Conservation (phyloP, 2,329 filamentous ascomycete species). For the Penicillium sp. region DNA sequence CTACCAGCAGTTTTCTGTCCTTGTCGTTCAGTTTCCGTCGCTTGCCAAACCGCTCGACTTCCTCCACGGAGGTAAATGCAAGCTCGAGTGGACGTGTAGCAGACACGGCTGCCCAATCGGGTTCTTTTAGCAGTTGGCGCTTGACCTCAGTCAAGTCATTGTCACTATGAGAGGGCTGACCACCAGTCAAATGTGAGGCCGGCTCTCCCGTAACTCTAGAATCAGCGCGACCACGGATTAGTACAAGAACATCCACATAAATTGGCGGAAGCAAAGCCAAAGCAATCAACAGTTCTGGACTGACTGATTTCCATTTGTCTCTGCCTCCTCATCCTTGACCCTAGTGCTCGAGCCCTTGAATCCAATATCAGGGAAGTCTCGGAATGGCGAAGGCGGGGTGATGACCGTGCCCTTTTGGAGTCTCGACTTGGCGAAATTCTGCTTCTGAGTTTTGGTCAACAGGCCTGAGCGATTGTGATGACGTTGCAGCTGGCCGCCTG, state of each 20-base stretch:
- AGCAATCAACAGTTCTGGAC: slow-evolving; percentile 4
- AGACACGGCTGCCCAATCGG: slow-evolving; percentile 40
- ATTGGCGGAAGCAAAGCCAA: neutral
- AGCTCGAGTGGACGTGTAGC: slow-evolving; percentile 35
- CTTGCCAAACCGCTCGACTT: slow-evolving; percentile 35
- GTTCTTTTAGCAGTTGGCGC: slow-evolving; percentile 32
- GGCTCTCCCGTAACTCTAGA: neutral
- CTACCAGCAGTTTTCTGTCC: slow-evolving; percentile 28
- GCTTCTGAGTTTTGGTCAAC: slow-evolving; percentile 28
- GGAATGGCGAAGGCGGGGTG: slow-evolving; percentile 14
- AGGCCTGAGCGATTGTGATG: slow-evolving; percentile 34
- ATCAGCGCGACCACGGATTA: slow-evolving; percentile 1
- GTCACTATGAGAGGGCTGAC: neutral
- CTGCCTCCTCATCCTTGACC: neutral
- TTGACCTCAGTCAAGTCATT: slow-evolving; percentile 29
- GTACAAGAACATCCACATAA: neutral
- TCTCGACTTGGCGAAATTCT: slow-evolving; percentile 35
- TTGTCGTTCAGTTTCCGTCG: slow-evolving; percentile 33
- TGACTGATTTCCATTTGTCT: neutral
- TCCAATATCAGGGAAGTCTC: slow-evolving; percentile 4
- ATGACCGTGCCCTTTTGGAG: slow-evolving; percentile 15
- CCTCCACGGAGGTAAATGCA: slow-evolving; percentile 28
- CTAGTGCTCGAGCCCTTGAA: neutral
- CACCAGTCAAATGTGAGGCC: neutral
- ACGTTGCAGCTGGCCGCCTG: slow-evolving; percentile 42